Evolutionary conservation across 1,284 basidiomycete genomes (phyloP), one percentile per base, ranked within the genome.

Genomic region (Apiotrichum porosum): DNA sequence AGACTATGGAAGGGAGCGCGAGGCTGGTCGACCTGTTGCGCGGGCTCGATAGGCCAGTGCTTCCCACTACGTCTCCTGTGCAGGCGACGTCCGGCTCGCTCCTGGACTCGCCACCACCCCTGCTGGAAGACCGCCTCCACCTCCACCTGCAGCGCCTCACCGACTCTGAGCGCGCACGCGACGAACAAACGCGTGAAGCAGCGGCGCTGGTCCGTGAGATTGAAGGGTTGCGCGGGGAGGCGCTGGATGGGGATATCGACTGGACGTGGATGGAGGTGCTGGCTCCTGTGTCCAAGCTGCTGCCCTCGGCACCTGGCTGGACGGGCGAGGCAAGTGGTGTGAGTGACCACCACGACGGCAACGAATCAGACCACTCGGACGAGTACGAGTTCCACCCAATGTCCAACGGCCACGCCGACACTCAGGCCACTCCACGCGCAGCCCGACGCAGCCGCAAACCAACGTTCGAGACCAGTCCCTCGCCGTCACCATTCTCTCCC

Each of bases 111-210:
- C 41, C 19, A 15, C 22, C 31, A 4, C 24, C 35, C 12, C 39
- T 43, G 21, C 43, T 48, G n/a, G 53, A 54, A 14, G 44, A 43
- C 15, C 32, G 49, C 15, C 47, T 55, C 18, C 26, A 28, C 9
- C 30, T 18, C 4, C 47, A 47, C 24, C 34, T 49, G 12, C 22
- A 21, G 2, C 43, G 43, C 18, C 28, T 55, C 26, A 31, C 35
- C 32, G 53, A 48, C 33, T 36, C 43, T 9, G 53, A 55, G 44
- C 49, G 49, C 14, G 26, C 41, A 24, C 42, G 53, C 23, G 53
- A 55, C 18, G 49, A 55, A 30, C 49, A 51, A 34, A 35, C 33
- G 12, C 49, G 53, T 18, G 53, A 51, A 15, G 37, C 38, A 5
- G 49, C 41, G 0, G 40, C 31, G 9, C 53, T 51, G 15, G 19